Evolutionary conservation across 1,284 basidiomycete genomes (phyloP), one percentile per base, ranked within the genome.

Genomic region (Ganoderma meredithae): DNA sequence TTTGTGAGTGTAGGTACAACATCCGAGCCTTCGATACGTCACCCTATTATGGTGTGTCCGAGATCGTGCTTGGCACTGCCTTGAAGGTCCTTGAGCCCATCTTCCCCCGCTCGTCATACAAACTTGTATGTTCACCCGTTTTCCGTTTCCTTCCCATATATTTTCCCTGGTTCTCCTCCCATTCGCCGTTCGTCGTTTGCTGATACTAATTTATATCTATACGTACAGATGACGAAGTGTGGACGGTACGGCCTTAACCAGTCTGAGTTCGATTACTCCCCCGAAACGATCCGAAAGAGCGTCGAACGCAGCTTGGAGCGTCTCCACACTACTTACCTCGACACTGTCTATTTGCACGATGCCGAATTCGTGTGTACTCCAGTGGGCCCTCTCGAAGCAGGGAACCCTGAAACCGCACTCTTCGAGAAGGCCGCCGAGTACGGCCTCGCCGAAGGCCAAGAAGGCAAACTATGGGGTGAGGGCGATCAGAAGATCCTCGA

Each of bases 21-120:
- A 92, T 99, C 70, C 87, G 84, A 60, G 93, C 94, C 0, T 95
- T 99, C 77, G 97, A 99, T 78, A 99, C 97, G 0, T 87, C 92
- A 17, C 85, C 92, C 7, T 95, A 91, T 80, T 99, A 99, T 80
- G 95, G 95, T 40, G 89, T 91, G 1, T 98, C 96, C 3, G 97
- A 99, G 81, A 89, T 94, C 69, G 86, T 98, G 1, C 84, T 99
- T 22, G 97, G 97, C 12, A 88, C 92, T 60, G 88, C 88, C 3
- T 83, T 97, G 31, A 80, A 87, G 61, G 83, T 87, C 0, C 81
- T 97, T 25, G 80, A 83, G 59, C 78, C 80, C 63, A 91, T 95
- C 75, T 96, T 92, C 76, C 95, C 95, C 22, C 88, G 96, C 33
- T 85, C 87, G 17, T 89, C 90, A 0, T 98, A 97, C 79, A 86